Conservation (phyloP, 1,139 yeast genomes). For the Pichia sp. region DNA sequence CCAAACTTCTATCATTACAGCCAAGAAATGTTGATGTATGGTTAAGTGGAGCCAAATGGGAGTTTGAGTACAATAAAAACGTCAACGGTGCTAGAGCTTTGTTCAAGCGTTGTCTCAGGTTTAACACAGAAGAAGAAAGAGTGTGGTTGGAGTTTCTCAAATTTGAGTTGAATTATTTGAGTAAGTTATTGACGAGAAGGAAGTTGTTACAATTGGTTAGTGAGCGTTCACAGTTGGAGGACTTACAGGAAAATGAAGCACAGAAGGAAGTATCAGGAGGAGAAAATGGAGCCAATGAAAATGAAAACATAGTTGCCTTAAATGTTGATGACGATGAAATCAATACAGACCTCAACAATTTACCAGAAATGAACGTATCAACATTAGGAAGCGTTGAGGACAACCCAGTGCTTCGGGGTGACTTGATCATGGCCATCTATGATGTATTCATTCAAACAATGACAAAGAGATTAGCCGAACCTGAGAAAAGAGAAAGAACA, state of each 20-base stretch:
- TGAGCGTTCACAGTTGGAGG: constrained; percentile 63
- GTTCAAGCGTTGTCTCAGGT: constrained; percentile 79
- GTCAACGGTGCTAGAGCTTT: constrained; percentile 85
- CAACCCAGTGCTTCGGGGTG: constrained; percentile 89
- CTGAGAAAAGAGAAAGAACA: constrained; percentile 23
- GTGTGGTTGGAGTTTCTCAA: constrained; percentile 86
- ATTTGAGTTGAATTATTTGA: constrained; percentile 80
- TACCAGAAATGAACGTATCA: constrained; percentile 86
- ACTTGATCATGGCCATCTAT: constrained; percentile 75
- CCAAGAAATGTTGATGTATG: constrained; percentile 90
- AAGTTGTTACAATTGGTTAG: constrained; percentile 73
- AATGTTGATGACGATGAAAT: constrained; percentile 46
- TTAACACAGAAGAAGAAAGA: constrained; percentile 67
- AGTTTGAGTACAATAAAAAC: constrained; percentile 82
- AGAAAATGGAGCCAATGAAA: constrained; percentile 1
- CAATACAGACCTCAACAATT: constrained; percentile 59
- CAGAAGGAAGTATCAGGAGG: constrained; percentile 21
- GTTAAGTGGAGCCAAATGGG: constrained; percentile 94
- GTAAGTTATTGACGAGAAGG: constrained; percentile 80
- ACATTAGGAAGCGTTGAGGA: constrained; percentile 82
- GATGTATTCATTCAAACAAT: constrained; percentile 65
- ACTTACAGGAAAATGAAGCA: constrained; percentile 42
- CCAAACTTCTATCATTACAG: constrained; percentile 75
- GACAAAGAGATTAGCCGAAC: constrained; percentile 32
- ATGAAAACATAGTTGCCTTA: constrained; percentile 1